A percentile compares a stretch with the other conserved stretches of the same genome.
These are phyloP conservation scores for Wickerhamiella brachini DNA, from an alignment of 805 yeast species.

Conservation along the genomic window DNA sequence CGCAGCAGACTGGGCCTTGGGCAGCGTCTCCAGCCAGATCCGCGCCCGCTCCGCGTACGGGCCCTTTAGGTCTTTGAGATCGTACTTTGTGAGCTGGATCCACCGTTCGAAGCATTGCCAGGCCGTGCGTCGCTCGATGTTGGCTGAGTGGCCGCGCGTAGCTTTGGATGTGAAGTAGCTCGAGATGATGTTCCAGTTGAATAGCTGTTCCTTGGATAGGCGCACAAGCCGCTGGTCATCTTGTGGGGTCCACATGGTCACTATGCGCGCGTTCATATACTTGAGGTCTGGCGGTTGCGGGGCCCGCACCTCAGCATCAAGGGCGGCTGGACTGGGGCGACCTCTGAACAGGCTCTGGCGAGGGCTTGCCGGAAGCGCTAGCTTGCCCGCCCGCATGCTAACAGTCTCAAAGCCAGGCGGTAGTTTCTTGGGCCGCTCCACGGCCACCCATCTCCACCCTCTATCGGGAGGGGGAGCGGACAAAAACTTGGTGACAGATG, in stretches of 20 bases:
- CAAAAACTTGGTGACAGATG: conserved; percentile 23
- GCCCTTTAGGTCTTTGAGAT: conserved; percentile 77
- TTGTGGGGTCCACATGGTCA: conserved; percentile 92
- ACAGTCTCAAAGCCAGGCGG: neutral
- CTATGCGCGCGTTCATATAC: conserved; percentile 70
- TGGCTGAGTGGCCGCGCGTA: conserved; percentile 61
- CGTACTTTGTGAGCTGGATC: conserved; percentile 84
- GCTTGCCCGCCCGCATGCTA: neutral
- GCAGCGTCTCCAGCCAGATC: conserved; percentile 85
- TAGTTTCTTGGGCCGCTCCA: conserved; percentile 14
- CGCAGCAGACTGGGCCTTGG: conserved; percentile 74
- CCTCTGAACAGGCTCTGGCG: neutral
- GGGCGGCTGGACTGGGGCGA: neutral
- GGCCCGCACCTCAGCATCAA: conserved; percentile 41
- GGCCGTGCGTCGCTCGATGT: conserved; percentile 89
- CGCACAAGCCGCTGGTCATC: conserved; percentile 74
- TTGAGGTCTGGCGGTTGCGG: conserved; percentile 82
- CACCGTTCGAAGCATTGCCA: conserved; percentile 98
- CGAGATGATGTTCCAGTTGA: conserved; percentile 88
- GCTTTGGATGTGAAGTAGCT: conserved; percentile 59
- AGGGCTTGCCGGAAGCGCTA: neutral
- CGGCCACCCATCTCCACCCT: conserved; percentile 22
- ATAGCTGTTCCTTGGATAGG: conserved; percentile 72
- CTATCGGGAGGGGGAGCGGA: conserved; percentile 18
- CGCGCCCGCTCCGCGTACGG: conserved; percentile 71